Percentiles rank a stretch among this genome's conserved stretches.
Evolutionary conservation across 495 filamentous ascomycete species (phyloP).

Genomic region (Durotheca rogersii): DNA sequence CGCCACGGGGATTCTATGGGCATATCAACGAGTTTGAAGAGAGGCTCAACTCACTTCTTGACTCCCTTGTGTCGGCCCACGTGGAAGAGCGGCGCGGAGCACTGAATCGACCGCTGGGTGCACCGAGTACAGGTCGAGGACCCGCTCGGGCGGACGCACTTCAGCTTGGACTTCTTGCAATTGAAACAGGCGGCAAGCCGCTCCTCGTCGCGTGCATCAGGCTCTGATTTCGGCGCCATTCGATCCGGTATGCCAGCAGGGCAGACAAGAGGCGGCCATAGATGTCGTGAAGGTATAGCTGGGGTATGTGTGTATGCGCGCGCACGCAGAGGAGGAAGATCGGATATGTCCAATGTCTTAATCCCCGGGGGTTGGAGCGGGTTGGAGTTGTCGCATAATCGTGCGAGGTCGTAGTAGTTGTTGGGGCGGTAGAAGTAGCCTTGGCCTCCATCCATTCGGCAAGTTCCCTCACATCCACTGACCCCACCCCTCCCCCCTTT

Average conservation of each 20-base stretch:
- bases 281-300: constrained; percentile 21
- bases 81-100: constrained; percentile 66
- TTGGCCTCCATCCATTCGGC: too few relatives aligned
- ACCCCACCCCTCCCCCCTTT: too few relatives aligned
- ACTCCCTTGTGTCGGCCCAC: constrained; percentile 72
- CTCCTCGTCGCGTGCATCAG: constrained; percentile 35
- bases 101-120: constrained; percentile 56
- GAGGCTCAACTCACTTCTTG: constrained; percentile 60
- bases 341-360: constrained; percentile 9
- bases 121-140: constrained; percentile 62
- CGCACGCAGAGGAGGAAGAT: constrained; percentile 4
- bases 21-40: too few relatives aligned
- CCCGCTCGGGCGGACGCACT: constrained; percentile 55
- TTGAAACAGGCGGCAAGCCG: constrained; percentile 62
- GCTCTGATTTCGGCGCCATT: constrained; percentile 31
- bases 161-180: constrained; percentile 67
- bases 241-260: constrained; percentile 29
- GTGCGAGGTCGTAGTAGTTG: constrained; percentile 2
- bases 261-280: constrained; percentile 28
- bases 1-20: too few relatives aligned
- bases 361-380: constrained; percentile 19
- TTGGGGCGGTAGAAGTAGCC: constrained; percentile 28
- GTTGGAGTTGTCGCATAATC: neutral
- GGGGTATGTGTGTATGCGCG: too few relatives aligned
- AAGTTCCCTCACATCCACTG: too few relatives aligned